These are phyloP conservation scores for Naganishia friedmannii DNA, from an alignment of 768 basidiomycete species.

Conservation along the genomic window DNA sequence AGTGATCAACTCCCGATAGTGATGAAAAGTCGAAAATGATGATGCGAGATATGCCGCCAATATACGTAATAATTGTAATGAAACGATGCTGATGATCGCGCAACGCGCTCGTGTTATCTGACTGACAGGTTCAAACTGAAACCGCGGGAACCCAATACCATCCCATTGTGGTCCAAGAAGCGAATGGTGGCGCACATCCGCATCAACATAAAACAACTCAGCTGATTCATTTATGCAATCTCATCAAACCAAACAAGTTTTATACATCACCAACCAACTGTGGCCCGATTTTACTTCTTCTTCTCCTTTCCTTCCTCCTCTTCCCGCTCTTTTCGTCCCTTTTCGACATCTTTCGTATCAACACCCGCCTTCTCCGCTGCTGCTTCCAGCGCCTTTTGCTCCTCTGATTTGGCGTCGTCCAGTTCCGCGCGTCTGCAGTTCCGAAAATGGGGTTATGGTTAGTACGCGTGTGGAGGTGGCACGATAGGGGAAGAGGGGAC, in stretches of 20 bases:
- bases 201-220: too few relatives aligned
- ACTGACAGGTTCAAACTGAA: too few relatives aligned
- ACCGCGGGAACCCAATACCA: too few relatives aligned
- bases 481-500: slow-evolving; percentile 11
- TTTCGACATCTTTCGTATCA: slow-evolving; percentile 29
- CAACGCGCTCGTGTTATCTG: too few relatives aligned
- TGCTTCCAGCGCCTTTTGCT: slow-evolving; percentile 42
- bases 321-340: slow-evolving; percentile 32
- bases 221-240: too few relatives aligned
- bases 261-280: neutral
- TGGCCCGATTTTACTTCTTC: slow-evolving; percentile 14
- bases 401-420: slow-evolving; percentile 48
- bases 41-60: too few relatives aligned
- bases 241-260: neutral
- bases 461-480: neutral
- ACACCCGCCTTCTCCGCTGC: slow-evolving; percentile 35
- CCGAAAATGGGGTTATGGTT: neutral
- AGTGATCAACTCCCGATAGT: too few relatives aligned
- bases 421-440: slow-evolving; percentile 35
- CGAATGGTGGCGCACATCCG: too few relatives aligned
- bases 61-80: too few relatives aligned
- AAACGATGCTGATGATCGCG: too few relatives aligned
- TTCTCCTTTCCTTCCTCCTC: slow-evolving; percentile 37
- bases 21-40: too few relatives aligned
- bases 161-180: too few relatives aligned